Percentiles rank a stretch among this genome's conserved stretches.
These are phyloP conservation scores for Musa itinerans DNA, from an alignment of 176 grass and related monocot genomes.

Conservation along the genomic window DNA sequence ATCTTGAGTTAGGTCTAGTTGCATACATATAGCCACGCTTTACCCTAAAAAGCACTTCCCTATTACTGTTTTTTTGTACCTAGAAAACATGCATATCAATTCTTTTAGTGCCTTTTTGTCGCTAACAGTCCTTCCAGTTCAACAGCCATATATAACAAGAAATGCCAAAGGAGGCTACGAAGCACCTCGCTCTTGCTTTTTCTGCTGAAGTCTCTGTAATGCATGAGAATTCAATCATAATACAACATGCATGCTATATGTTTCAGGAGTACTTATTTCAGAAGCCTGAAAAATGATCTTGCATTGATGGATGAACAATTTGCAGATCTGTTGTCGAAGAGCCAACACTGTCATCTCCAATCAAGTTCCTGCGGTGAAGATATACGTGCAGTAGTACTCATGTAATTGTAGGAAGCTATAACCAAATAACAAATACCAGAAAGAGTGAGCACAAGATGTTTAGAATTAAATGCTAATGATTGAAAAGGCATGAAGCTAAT, in stretches of 20 bases:
- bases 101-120: neutral
- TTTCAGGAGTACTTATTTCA: neutral
- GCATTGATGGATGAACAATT: slow-evolving; percentile 3
- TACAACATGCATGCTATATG: neutral
- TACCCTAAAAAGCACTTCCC: neutral
- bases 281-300: neutral
- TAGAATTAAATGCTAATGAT: too few species aligned
- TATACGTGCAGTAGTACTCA: too few species aligned
- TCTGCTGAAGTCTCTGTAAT: too few species aligned
- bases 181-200: too few species aligned
- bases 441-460: too few species aligned
- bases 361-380: neutral
- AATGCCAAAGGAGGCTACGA: neutral
- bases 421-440: too few species aligned
- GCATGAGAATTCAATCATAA: too few species aligned
- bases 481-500: too few species aligned
- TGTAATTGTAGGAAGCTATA: too few species aligned
- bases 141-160: neutral
- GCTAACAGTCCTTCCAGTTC: neutral
- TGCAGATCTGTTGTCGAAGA: slow-evolving; percentile 3
- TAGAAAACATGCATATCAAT: neutral
- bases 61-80: neutral
- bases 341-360: neutral
- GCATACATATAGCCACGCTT: neutral
- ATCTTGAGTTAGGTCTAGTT: neutral